phyloP scores from a whole-genome alignment of 2,329 filamentous ascomycete species.

The Ilyonectria destructans region DNA sequence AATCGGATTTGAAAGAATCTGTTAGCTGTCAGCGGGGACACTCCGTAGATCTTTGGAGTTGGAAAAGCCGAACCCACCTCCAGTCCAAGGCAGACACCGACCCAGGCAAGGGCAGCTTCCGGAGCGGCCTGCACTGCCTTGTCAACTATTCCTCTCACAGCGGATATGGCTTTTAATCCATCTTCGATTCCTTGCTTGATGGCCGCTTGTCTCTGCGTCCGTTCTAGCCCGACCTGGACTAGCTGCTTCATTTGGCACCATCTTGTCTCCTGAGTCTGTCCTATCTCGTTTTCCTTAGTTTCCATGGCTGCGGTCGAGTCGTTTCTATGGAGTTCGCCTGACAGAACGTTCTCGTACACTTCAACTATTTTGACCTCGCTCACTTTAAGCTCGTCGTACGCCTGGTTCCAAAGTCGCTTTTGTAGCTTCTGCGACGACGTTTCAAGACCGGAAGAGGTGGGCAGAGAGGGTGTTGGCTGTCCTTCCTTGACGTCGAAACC shows the following conservation, averaged over 20 bases:
- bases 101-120: too few relatives aligned
- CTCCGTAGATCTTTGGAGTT: not conserved
- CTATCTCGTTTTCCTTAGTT: constrained; percentile 7
- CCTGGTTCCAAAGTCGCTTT: constrained; percentile 41
- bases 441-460: not conserved
- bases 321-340: constrained; percentile 23
- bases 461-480: not conserved
- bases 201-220: constrained; percentile 6
- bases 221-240: constrained; percentile 22
- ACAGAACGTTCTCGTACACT: constrained; percentile 25
- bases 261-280: constrained; percentile 3
- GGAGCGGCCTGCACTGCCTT: too few relatives aligned
- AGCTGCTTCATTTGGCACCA: constrained; percentile 29
- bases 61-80: constrained; percentile 38
- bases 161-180: constrained; percentile 5
- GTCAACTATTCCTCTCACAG: constrained; percentile 23
- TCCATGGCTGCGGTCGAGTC: not conserved
- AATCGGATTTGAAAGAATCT: constrained; percentile 54
- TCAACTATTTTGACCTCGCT: constrained; percentile 33
- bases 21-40: constrained; percentile 1
- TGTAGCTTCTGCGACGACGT: not conserved
- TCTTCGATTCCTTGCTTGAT: constrained; percentile 17
- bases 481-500: too few relatives aligned
- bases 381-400: constrained; percentile 39
- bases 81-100: too few relatives aligned